Evolutionary conservation across 129 eudicot species (phyloP).

Genomic region (Flaveria ramosissima): DNA sequence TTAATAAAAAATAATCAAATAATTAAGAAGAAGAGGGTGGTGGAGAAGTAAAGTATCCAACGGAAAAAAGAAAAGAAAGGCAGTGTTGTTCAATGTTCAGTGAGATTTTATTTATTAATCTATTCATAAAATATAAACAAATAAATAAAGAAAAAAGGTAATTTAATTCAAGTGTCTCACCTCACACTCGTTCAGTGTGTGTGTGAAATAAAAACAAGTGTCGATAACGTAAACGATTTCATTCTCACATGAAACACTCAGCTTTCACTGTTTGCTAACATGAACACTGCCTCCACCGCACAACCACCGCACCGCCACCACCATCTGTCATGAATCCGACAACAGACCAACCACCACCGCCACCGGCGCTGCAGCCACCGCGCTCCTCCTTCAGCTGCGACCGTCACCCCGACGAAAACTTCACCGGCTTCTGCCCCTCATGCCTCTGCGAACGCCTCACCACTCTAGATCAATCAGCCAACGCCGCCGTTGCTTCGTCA

Average conservation of each 20-base stretch:
- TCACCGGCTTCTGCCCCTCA: constrained; percentile 84
- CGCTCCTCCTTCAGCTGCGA: constrained; percentile 81
- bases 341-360: constrained; percentile 50
- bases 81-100: no score
- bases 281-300: constrained; percentile 33
- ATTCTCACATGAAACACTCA: constrained; percentile 41
- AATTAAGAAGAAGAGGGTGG: constrained; percentile 23
- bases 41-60: constrained; percentile 47
- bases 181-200: constrained; percentile 27
- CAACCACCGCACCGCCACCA: constrained; percentile 3
- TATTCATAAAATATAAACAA: not conserved
- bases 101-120: not conserved
- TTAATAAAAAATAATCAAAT: constrained; percentile 5
- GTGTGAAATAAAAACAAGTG: constrained; percentile 16
- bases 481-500: constrained; percentile 42
- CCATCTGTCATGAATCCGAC: constrained; percentile 59
- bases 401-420: constrained; percentile 78
- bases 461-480: constrained; percentile 60
- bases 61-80: constrained; percentile 26
- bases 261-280: constrained; percentile 35
- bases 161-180: constrained; percentile 18
- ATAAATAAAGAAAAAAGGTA: not conserved
- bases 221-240: constrained; percentile 29
- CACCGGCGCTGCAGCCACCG: constrained; percentile 58
- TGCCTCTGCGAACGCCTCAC: constrained; percentile 87